Evolutionary conservation across 225 moss, liverwort and hornwort genomes (phyloP).

Genomic region (Ulota crispa): DNA sequence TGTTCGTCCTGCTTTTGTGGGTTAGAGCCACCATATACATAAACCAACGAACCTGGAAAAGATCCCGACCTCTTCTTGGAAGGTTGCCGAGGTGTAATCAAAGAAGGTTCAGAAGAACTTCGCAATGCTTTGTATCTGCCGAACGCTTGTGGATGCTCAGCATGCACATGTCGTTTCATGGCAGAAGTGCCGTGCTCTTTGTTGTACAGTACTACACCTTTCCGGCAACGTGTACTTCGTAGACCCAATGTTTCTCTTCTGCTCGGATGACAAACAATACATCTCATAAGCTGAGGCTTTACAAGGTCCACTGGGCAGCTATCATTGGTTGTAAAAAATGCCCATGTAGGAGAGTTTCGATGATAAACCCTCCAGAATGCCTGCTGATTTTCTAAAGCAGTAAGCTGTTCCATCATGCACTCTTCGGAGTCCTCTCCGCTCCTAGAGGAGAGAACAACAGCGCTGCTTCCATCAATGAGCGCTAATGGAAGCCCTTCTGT

Average conservation of each 20-base stretch:
- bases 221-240: slow-evolving; percentile 50
- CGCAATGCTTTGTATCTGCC: slow-evolving; percentile 50
- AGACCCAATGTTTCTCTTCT: slow-evolving; percentile 54
- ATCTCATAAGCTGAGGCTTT: slow-evolving; percentile 64
- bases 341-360: slow-evolving; percentile 56
- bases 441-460: slow-evolving; percentile 38
- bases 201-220: slow-evolving; percentile 59
- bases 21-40: slow-evolving; percentile 34
- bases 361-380: slow-evolving; percentile 57
- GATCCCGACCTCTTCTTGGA: slow-evolving; percentile 49
- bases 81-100: slow-evolving; percentile 53
- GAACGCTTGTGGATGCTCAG: slow-evolving; percentile 53
- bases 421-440: slow-evolving; percentile 46
- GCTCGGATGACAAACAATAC: slow-evolving; percentile 60
- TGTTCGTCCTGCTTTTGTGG: slow-evolving; percentile 56
- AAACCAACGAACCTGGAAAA: slow-evolving; percentile 35
- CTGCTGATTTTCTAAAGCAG: slow-evolving; percentile 55
- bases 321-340: slow-evolving; percentile 59
- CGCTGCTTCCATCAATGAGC: slow-evolving; percentile 40
- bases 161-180: slow-evolving; percentile 59
- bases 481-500: slow-evolving; percentile 42
- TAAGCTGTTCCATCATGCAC: slow-evolving; percentile 52
- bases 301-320: slow-evolving; percentile 56
- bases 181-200: slow-evolving; percentile 60
- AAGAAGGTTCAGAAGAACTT: slow-evolving; percentile 42